Evolutionary conservation across 2,329 filamentous ascomycete genomes (phyloP), one percentile per base, ranked within the genome.

Genomic region (Colletotrichum chlorophyti): DNA sequence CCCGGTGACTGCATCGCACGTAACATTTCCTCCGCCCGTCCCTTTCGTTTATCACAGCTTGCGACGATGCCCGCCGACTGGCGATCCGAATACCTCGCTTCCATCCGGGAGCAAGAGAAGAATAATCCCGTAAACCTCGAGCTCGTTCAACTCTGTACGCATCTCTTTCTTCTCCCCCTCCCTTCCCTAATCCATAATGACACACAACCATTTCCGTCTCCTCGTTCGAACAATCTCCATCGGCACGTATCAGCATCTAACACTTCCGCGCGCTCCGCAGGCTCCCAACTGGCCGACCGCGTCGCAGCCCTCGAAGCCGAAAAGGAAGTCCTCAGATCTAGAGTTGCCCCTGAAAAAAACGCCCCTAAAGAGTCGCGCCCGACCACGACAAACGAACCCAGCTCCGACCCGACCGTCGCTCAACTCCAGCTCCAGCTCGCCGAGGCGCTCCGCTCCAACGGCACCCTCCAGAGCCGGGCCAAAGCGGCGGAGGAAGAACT

Each of bases 61-160:
- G 8, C 10, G 29, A 31, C 24, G 58, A 84, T 84, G 81, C 81
- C 85, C 63, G 11, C 34, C 9, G 85, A 84, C 78, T 96, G 93
- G 91, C 84, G 88, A 68, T 87, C 91, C 65, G 90, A 96, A 68
- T 97, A 96, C 73, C 80, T 91, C 62, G 80, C 85, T 61, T 89
- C 89, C 64, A 81, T 98, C 64, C 83, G 86, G 65, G 87, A 89
- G 67, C 91, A 91, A 67, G 83, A 86, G 68, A 83, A 86, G 62
- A 89, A 92, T 58, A 81, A 77, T 64, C 79, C 81, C 5, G 77
- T 86, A 60, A 84, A 85, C 64, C 77, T 79, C 67, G 83, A 87
- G 49, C 83, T 96, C 61, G 90, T 96, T 67, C 83, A 92, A 70
- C 88, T 91, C 61, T 97, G 93, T 96, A 72, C 65, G 85, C 72